Percentiles rank a stretch among this genome's conserved stretches.
Conservation (phyloP, 306 rosid genomes). For the Purshia tridentata region DNA sequence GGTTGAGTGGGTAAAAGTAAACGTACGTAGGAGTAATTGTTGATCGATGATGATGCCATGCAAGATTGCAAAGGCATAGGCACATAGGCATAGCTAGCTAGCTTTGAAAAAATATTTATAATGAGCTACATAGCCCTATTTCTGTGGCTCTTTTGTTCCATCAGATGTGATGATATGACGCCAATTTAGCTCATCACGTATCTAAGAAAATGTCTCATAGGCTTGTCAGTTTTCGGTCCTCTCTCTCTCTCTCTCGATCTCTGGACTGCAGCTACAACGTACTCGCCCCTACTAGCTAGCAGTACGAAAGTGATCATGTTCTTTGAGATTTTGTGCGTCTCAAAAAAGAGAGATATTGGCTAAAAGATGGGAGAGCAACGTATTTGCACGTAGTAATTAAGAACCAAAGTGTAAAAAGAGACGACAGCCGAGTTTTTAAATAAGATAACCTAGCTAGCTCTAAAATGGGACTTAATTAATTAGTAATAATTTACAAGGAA, state of each 20-base stretch:
- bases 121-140: not conserved
- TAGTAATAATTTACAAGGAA: too few species aligned
- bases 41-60: not conserved
- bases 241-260: not conserved
- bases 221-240: not conserved
- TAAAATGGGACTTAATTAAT: too few species aligned
- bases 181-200: not conserved
- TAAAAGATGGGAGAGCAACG: not conserved
- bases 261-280: not conserved
- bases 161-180: constrained; percentile 1
- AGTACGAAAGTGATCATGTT: not conserved
- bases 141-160: not conserved
- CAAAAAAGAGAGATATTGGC: not conserved
- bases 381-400: too few species aligned
- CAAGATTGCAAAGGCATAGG: not conserved
- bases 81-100: not conserved
- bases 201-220: constrained; percentile 1
- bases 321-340: not conserved
- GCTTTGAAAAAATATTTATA: not conserved
- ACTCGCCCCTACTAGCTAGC: not conserved
- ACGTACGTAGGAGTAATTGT: not conserved
- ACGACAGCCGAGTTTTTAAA: too few species aligned
- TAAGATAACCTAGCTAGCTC: too few species aligned
- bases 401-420: too few species aligned
- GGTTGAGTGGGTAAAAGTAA: constrained; percentile 1